A percentile compares a stretch with the other conserved stretches of the same genome.
Evolutionary conservation across 2,329 filamentous ascomycete species (phyloP).

Genomic region (Alternaria tenuissima): DNA sequence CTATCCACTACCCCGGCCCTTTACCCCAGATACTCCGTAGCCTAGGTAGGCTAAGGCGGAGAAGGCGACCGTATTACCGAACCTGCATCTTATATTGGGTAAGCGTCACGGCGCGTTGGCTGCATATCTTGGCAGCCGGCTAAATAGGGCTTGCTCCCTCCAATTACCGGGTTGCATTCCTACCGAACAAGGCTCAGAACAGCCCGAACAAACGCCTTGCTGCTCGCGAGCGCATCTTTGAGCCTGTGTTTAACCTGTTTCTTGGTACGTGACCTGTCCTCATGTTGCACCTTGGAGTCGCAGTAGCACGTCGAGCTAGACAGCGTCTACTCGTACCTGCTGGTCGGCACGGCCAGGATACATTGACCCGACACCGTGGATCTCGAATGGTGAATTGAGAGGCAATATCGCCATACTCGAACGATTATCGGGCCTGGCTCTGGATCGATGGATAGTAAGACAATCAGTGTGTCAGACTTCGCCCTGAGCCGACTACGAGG

Average conservation of each 20-base stretch:
- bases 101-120: conserved; percentile 35
- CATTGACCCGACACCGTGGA: neutral
- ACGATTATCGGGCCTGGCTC: neutral
- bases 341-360: conserved; percentile 2
- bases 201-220: conserved; percentile 13
- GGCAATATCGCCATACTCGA: neutral
- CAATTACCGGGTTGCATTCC: conserved; percentile 27
- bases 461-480: neutral
- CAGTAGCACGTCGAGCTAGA: conserved; percentile 1
- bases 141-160: conserved; percentile 32
- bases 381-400: neutral
- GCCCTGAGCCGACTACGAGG: neutral
- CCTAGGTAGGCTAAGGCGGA: conserved; percentile 31
- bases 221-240: conserved; percentile 5
- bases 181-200: conserved; percentile 24
- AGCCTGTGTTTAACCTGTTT: conserved; percentile 19
- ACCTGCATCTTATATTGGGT: conserved; percentile 26
- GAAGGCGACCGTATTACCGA: conserved; percentile 38
- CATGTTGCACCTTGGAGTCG: conserved; percentile 26
- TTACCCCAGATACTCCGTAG: conserved; percentile 34
- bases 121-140: conserved; percentile 32
- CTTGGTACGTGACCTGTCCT: conserved; percentile 8
- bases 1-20: conserved; percentile 28
- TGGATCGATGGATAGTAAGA: neutral
- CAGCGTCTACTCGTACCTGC: neutral